phyloP scores from a whole-genome alignment of 1,284 basidiomycete genomes.

The Cutaneotrichosporon cavernicola region DNA sequence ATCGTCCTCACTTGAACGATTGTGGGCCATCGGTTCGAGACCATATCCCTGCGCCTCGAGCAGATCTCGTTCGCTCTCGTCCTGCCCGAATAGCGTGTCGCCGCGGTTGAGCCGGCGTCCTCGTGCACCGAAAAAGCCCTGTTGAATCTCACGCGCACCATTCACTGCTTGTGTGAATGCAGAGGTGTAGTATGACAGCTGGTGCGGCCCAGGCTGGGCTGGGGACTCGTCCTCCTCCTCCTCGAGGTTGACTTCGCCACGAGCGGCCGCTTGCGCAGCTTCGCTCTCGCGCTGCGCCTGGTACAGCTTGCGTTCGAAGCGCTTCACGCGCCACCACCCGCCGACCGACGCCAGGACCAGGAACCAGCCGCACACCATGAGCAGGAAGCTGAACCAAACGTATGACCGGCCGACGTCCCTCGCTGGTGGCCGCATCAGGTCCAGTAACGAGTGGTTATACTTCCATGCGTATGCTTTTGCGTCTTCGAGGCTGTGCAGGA shows the following conservation, averaged over 20 bases:
- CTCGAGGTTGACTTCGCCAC: constrained; percentile 17
- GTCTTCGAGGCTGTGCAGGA: constrained; percentile 53
- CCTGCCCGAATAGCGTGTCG: constrained; percentile 31
- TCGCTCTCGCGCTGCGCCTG: constrained; percentile 44
- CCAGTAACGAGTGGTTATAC: constrained; percentile 47
- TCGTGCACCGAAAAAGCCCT: constrained; percentile 47
- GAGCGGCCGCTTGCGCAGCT: constrained; percentile 40
- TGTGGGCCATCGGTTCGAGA: constrained; percentile 37
- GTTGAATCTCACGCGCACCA: constrained; percentile 41
- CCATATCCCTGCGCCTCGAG: constrained; percentile 47
- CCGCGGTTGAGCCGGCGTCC: constrained; percentile 27
- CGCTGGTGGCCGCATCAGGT: constrained; percentile 39
- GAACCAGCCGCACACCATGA: constrained; percentile 94
- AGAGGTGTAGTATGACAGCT: constrained; percentile 40
- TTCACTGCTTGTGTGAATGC: constrained; percentile 36
- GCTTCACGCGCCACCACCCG: constrained; percentile 79
- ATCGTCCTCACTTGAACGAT: background rate
- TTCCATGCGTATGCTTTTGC: constrained; percentile 44
- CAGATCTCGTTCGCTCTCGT: constrained; percentile 41
- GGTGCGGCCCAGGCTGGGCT: constrained; percentile 28
- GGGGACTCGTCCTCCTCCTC: constrained; percentile 22
- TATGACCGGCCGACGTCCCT: constrained; percentile 55
- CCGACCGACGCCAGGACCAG: constrained; percentile 73
- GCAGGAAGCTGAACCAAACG: constrained; percentile 84
- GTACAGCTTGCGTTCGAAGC: constrained; percentile 52